phyloP scores from a whole-genome alignment of 768 basidiomycete species.

The Leccinum uliginosum region DNA sequence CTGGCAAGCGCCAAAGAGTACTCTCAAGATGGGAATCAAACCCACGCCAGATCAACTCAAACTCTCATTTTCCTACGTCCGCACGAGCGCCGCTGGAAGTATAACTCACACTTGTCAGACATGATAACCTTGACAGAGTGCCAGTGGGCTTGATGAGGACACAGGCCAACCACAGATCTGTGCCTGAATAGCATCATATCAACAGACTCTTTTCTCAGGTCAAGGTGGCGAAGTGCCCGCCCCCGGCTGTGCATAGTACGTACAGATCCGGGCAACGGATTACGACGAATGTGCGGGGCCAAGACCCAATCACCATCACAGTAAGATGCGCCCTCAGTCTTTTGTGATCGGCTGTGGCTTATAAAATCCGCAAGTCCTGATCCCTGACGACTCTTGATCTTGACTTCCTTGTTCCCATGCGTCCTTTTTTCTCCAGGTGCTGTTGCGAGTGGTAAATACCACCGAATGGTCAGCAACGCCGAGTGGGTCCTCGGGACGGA shows the following conservation, averaged over 20 bases:
- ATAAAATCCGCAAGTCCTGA: conserved; percentile 10
- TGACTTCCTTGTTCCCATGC: not conserved
- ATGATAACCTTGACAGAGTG: not conserved
- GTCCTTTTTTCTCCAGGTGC: not conserved
- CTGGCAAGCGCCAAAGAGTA: too few relatives aligned
- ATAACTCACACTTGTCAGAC: not conserved
- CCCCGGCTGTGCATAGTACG: not conserved
- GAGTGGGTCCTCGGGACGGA: not conserved
- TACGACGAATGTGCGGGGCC: conserved; percentile 21
- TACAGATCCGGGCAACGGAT: conserved; percentile 5
- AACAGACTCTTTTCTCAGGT: not conserved
- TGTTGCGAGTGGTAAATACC: not conserved
- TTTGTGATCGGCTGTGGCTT: not conserved
- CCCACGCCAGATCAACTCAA: conserved; percentile 9
- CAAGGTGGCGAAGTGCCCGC: not conserved
- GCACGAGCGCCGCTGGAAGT: not conserved
- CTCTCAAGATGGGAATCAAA: conserved; percentile 8
- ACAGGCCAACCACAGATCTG: not conserved
- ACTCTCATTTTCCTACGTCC: conserved; percentile 1
- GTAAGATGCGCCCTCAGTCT: conserved; percentile 4
- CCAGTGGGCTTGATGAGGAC: not conserved
- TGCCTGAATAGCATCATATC: conserved; percentile 3
- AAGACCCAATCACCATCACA: conserved; percentile 13
- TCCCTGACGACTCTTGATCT: not conserved
- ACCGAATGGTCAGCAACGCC: conserved; percentile 10